A percentile compares a stretch with the other conserved stretches of the same genome.
Conservation (phyloP, 495 filamentous ascomycete genomes). For the Sporormia fimetaria region DNA sequence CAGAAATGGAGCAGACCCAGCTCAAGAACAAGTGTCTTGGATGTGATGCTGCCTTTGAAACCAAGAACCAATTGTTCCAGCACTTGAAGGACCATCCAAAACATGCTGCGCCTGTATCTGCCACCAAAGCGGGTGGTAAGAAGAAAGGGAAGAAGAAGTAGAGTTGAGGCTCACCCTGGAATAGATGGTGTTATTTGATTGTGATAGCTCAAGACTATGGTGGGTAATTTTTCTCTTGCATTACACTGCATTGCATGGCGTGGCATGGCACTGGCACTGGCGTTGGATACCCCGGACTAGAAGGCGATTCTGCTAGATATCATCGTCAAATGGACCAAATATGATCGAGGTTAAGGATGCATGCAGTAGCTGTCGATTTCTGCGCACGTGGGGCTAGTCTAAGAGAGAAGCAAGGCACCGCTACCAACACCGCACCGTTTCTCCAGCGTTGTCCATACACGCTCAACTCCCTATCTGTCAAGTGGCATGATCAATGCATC, state of each 20-base stretch:
- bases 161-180: background rate
- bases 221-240: background rate
- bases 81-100: slow-evolving; percentile 54
- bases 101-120: slow-evolving; percentile 46
- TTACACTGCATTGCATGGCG: background rate
- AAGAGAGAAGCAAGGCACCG: too few relatives aligned
- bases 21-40: slow-evolving; percentile 44
- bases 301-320: background rate
- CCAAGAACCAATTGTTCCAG: slow-evolving; percentile 58
- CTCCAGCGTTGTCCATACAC: too few relatives aligned
- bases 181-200: background rate
- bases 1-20: slow-evolving; percentile 31
- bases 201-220: slow-evolving; percentile 1
- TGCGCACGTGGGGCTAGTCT: too few relatives aligned
- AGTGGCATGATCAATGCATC: too few relatives aligned
- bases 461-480: too few relatives aligned
- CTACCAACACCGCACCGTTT: too few relatives aligned
- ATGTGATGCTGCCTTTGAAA: slow-evolving; percentile 52
- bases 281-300: background rate
- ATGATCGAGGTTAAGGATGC: too few relatives aligned
- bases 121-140: slow-evolving; percentile 13
- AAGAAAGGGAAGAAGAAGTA: slow-evolving; percentile 8
- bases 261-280: background rate
- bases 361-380: too few relatives aligned
- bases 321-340: background rate